Percentiles rank a stretch among this genome's conserved stretches.
phyloP scores from a whole-genome alignment of 441 rosid species.

The Flueggea neowawraea region DNA sequence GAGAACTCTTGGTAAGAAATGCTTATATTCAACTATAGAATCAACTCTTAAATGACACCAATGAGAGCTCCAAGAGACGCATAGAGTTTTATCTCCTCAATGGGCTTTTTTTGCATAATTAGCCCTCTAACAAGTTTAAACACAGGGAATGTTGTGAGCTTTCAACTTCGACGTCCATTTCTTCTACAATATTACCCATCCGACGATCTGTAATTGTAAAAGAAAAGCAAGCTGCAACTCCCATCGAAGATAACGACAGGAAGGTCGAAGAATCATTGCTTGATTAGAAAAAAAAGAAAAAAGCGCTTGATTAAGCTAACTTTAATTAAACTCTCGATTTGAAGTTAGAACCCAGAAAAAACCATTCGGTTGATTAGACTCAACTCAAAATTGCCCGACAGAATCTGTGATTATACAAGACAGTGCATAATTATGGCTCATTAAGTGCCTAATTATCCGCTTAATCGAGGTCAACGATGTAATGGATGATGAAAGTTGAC shows the following conservation, averaged over 20 bases:
- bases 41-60: too few relatives aligned
- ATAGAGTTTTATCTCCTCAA: too few relatives aligned
- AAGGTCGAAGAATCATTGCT: constrained; percentile 12
- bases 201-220: too few relatives aligned
- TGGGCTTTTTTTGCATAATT: too few relatives aligned
- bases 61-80: too few relatives aligned
- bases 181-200: too few relatives aligned
- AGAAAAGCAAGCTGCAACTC: too few relatives aligned
- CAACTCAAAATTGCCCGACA: constrained; percentile 8
- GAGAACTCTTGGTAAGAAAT: too few relatives aligned
- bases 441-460: constrained; percentile 25
- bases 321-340: background rate
- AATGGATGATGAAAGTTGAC: constrained; percentile 34
- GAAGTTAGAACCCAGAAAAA: background rate
- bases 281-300: constrained; percentile 6
- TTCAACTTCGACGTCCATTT: too few relatives aligned
- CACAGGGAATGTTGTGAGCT: too few relatives aligned
- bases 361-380: constrained; percentile 14
- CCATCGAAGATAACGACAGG: background rate
- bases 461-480: constrained; percentile 31
- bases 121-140: too few relatives aligned
- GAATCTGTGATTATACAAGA: constrained; percentile 11
- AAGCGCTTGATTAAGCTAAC: background rate
- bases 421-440: constrained; percentile 8
- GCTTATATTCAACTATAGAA: too few relatives aligned